Percentiles rank a stretch among this genome's conserved stretches.
Conservation (phyloP, 371 early-diverging fungal genomes). For the Chytridium lagenaria region DNA sequence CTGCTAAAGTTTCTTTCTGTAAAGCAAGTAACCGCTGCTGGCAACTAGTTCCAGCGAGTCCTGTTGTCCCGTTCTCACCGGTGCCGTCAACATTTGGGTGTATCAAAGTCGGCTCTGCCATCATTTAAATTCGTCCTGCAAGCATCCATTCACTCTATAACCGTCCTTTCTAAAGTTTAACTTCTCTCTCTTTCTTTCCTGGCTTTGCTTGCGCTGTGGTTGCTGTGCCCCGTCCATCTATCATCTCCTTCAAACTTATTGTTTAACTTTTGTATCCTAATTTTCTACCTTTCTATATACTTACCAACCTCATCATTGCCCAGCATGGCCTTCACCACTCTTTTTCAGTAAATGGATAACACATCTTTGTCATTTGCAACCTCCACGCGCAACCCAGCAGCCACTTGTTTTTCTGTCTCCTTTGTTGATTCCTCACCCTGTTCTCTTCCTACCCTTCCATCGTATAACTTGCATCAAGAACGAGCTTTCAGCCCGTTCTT, state of each 20-base stretch:
- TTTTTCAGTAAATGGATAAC: conserved; percentile 3
- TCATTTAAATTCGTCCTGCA: no score
- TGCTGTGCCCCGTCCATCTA: neutral
- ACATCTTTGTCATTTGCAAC: neutral
- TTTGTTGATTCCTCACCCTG: neutral
- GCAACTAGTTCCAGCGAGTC: no score
- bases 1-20: no score
- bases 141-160: no score
- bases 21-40: no score
- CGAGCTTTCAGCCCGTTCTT: no score
- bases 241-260: neutral
- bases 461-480: no score
- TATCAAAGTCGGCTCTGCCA: no score
- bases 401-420: neutral
- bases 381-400: neutral
- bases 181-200: no score
- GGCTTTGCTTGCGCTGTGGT: conserved; percentile 2
- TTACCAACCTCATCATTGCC: neutral
- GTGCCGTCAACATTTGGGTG: no score
- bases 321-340: conserved; percentile 10
- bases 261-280: neutral
- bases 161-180: no score
- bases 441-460: neutral
- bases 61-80: no score
- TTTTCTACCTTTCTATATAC: neutral